Conservation (phyloP, 2,329 filamentous ascomycete genomes). For the Tolypocladium album region DNA sequence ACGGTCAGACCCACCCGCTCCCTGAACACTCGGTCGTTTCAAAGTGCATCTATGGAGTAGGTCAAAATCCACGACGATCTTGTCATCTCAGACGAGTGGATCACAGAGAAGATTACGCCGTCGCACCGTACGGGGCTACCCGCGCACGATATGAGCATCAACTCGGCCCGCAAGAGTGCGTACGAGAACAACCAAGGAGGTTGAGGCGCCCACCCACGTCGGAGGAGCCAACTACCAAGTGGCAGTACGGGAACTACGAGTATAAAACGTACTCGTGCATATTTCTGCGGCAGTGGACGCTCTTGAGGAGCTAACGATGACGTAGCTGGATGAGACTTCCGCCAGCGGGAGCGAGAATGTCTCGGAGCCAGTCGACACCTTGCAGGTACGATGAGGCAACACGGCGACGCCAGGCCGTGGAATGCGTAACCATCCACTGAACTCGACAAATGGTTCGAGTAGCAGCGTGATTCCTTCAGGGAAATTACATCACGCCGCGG, state of each 20-base stretch:
- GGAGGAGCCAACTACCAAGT: neutral
- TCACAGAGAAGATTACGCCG: neutral
- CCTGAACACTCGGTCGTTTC: too few relatives aligned
- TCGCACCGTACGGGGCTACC: neutral
- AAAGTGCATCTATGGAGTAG: neutral
- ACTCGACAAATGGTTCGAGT: neutral
- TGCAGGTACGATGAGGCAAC: too few relatives aligned
- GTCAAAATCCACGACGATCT: neutral
- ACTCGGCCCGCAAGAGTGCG: neutral
- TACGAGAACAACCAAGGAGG: too few relatives aligned
- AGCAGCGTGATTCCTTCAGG: neutral
- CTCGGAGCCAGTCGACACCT: too few relatives aligned
- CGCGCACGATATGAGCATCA: neutral
- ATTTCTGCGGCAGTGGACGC: neutral
- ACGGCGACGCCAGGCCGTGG: constrained; percentile 28
- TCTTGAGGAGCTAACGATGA: neutral
- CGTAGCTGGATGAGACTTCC: neutral
- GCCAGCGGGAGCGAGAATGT: neutral
- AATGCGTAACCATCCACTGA: constrained; percentile 1
- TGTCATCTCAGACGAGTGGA: neutral
- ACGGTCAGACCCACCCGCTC: too few relatives aligned
- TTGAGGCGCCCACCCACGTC: neutral
- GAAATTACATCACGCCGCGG: neutral
- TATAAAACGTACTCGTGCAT: neutral
- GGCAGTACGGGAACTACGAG: neutral